Percentiles rank a stretch among this genome's conserved stretches.
Conservation (phyloP, 306 rosid species). For the Casuarina equisetifolia region DNA sequence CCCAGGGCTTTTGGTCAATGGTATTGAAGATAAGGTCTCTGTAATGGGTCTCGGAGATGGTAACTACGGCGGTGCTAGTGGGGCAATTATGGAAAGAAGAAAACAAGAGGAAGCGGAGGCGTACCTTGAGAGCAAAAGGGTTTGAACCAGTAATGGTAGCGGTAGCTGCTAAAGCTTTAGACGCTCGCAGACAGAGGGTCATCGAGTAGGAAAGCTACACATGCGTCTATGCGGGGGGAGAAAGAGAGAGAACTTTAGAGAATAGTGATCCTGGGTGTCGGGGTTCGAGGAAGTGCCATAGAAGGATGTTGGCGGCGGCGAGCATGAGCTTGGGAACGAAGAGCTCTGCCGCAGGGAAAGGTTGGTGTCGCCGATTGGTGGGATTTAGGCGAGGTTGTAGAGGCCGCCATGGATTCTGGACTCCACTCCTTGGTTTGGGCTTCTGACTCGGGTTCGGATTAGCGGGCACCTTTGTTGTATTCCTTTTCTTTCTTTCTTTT, state of each 20-base stretch:
- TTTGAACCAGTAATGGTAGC: slow-evolving; percentile 10
- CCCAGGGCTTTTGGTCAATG: slow-evolving; percentile 41
- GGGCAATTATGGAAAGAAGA: slow-evolving; percentile 34
- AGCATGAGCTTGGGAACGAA: not conserved
- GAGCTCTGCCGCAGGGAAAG: not conserved
- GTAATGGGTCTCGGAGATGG: slow-evolving; percentile 25
- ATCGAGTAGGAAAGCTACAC: slow-evolving; percentile 50
- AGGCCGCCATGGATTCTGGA: slow-evolving; percentile 13
- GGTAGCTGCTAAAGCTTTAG: slow-evolving; percentile 40
- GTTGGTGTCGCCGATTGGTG: not conserved
- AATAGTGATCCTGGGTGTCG: not conserved
- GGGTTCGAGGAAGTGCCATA: not conserved
- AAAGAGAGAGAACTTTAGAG: not conserved
- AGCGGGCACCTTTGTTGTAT: not conserved
- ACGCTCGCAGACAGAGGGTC: slow-evolving; percentile 69
- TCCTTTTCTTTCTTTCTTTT: too few relatives aligned
- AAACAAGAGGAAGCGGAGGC: slow-evolving; percentile 41
- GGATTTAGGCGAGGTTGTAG: not conserved
- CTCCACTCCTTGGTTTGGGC: not conserved
- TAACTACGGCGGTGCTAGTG: slow-evolving; percentile 10
- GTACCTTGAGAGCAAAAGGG: slow-evolving; percentile 44
- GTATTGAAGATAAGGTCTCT: slow-evolving; percentile 48
- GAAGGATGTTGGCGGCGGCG: not conserved
- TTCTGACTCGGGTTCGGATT: not conserved
- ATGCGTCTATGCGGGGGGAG: slow-evolving; percentile 10